Conservation (phyloP, 2,329 filamentous ascomycete genomes). For the Sporothrix sp. region DNA sequence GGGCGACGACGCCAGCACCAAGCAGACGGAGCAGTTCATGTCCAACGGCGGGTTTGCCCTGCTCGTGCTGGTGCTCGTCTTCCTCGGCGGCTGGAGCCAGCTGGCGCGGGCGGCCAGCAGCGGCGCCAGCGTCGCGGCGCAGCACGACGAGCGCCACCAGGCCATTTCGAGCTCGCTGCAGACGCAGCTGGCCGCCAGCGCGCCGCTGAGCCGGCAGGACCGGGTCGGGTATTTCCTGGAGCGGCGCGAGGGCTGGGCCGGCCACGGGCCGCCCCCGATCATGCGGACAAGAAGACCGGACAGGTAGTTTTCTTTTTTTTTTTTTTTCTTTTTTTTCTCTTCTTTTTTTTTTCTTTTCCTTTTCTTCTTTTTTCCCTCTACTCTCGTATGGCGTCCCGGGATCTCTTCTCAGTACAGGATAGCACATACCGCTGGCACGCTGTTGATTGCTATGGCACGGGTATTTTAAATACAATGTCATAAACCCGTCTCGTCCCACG, state of each 20-base stretch:
- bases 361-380: too few relatives aligned
- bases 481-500: neutral
- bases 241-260: slow-evolving; percentile 48
- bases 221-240: slow-evolving; percentile 70
- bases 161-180: slow-evolving; percentile 53
- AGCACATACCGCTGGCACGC: too few relatives aligned
- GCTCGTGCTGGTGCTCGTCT: slow-evolving; percentile 59
- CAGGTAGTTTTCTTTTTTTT: too few relatives aligned
- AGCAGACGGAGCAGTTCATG: slow-evolving; percentile 53
- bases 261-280: neutral
- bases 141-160: slow-evolving; percentile 55
- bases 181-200: slow-evolving; percentile 42
- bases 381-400: too few relatives aligned
- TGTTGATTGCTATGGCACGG: too few relatives aligned
- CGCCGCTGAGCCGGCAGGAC: slow-evolving; percentile 47
- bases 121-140: slow-evolving; percentile 53
- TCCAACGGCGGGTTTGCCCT: slow-evolving; percentile 70
- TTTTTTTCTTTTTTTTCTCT: too few relatives aligned
- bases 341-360: too few relatives aligned
- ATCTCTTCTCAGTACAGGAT: too few relatives aligned
- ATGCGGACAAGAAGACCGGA: too few relatives aligned
- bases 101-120: slow-evolving; percentile 56
- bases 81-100: slow-evolving; percentile 63
- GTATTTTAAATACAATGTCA: neutral
- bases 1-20: slow-evolving; percentile 20